Base-by-base conservation (phyloP, 768 basidiomycete species). In the Kondoa malvinella region DNA sequence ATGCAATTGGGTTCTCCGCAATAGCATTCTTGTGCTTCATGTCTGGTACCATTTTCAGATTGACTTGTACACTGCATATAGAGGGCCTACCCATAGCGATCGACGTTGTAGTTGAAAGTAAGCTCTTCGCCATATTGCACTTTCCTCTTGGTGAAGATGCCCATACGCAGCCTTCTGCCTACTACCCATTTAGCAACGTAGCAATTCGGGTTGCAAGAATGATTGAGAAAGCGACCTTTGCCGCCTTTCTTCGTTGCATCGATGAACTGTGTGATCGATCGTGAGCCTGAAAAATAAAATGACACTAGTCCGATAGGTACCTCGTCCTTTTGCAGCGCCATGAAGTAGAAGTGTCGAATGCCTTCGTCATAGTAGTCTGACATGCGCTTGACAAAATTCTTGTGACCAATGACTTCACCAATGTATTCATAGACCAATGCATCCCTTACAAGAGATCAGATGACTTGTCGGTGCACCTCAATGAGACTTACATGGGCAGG, bases 61-160 rank as follows among this genome's bases (percentile, higher is more conserved):
- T 32, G 3, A 56, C 4, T 32, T 21, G 32, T 30, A 27, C 25
- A 25, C 31, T 25, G 30, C 58, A 29, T 21, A 26, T 31, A 34
- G n/a, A 14, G 15, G 4, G 80, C 86, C 62, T 69, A 92, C 94
- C 94, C 95, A 74, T 99, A 99, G 68, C 95, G 89, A 77, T 97
- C 95, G 56, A 97, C 95, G 76, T 99, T 99, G 77, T 99, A 99
- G 78, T 99, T 97, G 81, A 97, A 97, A 0, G 95, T 97, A 72
- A 73, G 69, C 63, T 73, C 72, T 50, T 73, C 72, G 40, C 71
- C 67, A 32, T 64, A 25, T 15, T 57, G 30, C 14, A 73, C 65
- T 65, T 81, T 71, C 57, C 89, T 82, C 73, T 86, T 90, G n/a
- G 94, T 86, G 74, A 97, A 99, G 73, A 97, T 96, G 58, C 92